Percentiles rank a stretch among this genome's conserved stretches.
phyloP scores from a whole-genome alignment of 1,284 basidiomycete genomes.

The Melampsora larici-populina region DNA sequence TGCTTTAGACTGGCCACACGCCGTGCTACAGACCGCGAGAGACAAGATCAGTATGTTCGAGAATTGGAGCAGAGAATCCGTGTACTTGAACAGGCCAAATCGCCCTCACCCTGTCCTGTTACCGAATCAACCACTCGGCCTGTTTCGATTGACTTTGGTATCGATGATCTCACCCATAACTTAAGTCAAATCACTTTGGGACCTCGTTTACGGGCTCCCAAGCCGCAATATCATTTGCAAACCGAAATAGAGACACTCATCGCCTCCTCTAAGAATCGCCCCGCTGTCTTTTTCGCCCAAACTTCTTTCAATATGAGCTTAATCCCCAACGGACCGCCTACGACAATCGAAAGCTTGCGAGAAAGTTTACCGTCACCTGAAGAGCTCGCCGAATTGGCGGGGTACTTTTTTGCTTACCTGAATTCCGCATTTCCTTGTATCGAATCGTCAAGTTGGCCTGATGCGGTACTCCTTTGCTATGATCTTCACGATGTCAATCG shows the following conservation, averaged over 20 bases:
- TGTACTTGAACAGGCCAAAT: constrained; percentile 10
- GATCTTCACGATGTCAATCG: constrained; percentile 10
- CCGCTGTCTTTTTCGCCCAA: constrained; percentile 5
- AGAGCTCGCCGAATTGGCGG: constrained; percentile 5
- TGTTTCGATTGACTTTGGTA: constrained; percentile 5
- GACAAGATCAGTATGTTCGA: constrained; percentile 33
- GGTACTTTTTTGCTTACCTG: constrained; percentile 8
- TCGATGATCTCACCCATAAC: constrained; percentile 30
- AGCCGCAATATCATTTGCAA: constrained; percentile 6
- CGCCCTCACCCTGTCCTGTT: neutral
- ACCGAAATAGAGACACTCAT: constrained; percentile 25
- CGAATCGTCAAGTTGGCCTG: constrained; percentile 17
- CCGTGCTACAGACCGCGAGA: neutral
- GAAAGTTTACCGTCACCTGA: constrained; percentile 2
- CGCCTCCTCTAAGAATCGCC: neutral
- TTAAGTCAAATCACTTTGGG: constrained; percentile 33
- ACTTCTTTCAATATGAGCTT: constrained; percentile 16
- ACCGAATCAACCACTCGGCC: neutral
- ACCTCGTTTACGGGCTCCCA: neutral
- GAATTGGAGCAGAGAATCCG: constrained; percentile 18
- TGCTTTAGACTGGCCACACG: constrained; percentile 1
- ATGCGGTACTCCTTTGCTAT: neutral
- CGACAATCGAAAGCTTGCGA: constrained; percentile 19
- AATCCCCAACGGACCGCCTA: constrained; percentile 1
- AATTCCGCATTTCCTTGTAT: constrained; percentile 20